phyloP scores from a whole-genome alignment of 139 green algal species.

The Tetradesmus lagerheimii region DNA sequence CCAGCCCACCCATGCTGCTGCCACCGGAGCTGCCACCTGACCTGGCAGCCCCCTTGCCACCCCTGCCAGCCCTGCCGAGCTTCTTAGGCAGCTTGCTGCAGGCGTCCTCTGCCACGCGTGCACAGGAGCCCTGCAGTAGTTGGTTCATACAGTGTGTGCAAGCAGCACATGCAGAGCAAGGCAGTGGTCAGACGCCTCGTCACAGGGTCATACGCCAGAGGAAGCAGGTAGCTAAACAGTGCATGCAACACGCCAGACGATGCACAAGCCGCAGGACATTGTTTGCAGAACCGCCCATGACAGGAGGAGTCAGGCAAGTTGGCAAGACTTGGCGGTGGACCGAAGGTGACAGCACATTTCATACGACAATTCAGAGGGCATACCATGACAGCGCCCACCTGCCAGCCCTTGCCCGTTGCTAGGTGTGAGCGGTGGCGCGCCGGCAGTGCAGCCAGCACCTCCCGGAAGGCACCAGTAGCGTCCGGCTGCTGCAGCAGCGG shows the following conservation, averaged over 20 bases:
- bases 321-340: no score
- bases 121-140: slow-evolving; percentile 38
- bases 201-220: no score
- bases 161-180: no score
- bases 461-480: slow-evolving; percentile 3
- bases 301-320: no score
- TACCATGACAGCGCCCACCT: neutral
- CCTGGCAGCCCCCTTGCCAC: neutral
- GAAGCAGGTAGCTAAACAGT: no score
- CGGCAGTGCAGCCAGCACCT: slow-evolving; percentile 41
- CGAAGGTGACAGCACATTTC: neutral
- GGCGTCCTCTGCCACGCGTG: slow-evolving; percentile 33
- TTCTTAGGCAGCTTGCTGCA: slow-evolving; percentile 24
- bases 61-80: neutral
- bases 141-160: no score
- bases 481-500: slow-evolving; percentile 4
- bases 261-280: no score
- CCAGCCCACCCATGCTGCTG: neutral
- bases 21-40: neutral
- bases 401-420: slow-evolving; percentile 5
- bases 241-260: no score
- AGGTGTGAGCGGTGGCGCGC: slow-evolving; percentile 25
- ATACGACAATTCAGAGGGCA: no score
- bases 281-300: no score
- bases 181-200: no score